Percentiles rank a stretch among this genome's conserved stretches.
These are phyloP conservation scores for Colletotrichum trifolii DNA, from an alignment of 2,329 filamentous ascomycete species.

Conservation along the genomic window DNA sequence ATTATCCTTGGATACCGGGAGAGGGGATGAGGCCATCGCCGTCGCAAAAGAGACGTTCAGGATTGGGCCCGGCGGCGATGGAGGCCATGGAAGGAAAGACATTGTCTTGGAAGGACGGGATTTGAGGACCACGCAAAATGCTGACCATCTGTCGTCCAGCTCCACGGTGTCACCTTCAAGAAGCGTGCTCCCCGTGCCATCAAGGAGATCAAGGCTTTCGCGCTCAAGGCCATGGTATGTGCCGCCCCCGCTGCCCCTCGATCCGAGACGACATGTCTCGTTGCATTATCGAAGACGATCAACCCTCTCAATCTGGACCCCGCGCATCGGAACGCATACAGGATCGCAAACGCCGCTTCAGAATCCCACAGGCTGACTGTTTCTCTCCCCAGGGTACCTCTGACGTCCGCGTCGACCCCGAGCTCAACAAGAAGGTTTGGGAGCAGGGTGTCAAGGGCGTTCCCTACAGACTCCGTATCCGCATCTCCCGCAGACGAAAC, in stretches of 20 bases:
- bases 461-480: slow-evolving; percentile 94
- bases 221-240: slow-evolving; percentile 94
- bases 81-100: neutral
- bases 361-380: too few species aligned
- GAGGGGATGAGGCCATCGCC: slow-evolving; percentile 38
- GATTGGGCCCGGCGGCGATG: slow-evolving; percentile 4
- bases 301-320: too few species aligned
- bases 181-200: slow-evolving; percentile 98
- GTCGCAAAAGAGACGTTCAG: neutral
- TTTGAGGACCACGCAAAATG: slow-evolving; percentile 28
- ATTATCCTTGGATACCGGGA: slow-evolving; percentile 14
- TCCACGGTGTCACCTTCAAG: slow-evolving; percentile 99
- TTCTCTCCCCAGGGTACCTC: slow-evolving; percentile 78
- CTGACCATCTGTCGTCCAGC: slow-evolving; percentile 65
- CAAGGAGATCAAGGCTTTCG: slow-evolving; percentile 99
- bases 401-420: slow-evolving; percentile 97
- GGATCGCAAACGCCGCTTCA: too few species aligned
- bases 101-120: neutral
- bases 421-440: slow-evolving; percentile 99
- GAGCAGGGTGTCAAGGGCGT: slow-evolving; percentile 99
- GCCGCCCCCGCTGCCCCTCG: slow-evolving; percentile 41
- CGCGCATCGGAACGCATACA: too few species aligned
- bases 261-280: neutral
- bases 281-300: neutral
- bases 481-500: slow-evolving; percentile 99